Evolutionary conservation across 2,329 filamentous ascomycete genomes (phyloP).

Genomic region (Colletotrichum sp.): DNA sequence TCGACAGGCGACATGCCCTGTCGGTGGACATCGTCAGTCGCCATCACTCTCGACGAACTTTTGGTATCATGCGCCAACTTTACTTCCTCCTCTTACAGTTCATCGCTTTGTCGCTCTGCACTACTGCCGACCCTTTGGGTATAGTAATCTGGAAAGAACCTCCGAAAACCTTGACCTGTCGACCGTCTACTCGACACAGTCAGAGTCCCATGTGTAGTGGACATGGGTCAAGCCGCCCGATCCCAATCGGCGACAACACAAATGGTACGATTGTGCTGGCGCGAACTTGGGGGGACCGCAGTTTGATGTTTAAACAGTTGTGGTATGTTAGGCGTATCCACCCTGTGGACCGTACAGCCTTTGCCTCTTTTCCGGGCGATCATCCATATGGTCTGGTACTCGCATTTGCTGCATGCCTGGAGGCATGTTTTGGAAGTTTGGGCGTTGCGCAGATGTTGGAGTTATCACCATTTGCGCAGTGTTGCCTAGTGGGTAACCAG

Average conservation of each 20-base stretch:
- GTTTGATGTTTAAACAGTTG: background rate
- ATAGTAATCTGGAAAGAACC: background rate
- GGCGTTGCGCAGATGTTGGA: slow-evolving; percentile 28
- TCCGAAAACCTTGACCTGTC: background rate
- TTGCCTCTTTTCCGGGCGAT: slow-evolving; percentile 58
- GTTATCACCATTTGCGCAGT: slow-evolving; percentile 43
- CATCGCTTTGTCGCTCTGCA: background rate
- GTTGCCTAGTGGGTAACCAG: slow-evolving; percentile 51
- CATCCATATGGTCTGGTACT: slow-evolving; percentile 40
- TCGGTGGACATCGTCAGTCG: slow-evolving; percentile 16
- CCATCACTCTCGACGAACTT: background rate
- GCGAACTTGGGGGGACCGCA: background rate
- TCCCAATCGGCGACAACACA: background rate
- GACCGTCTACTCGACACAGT: background rate
- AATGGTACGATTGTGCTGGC: background rate
- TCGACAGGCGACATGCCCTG: slow-evolving; percentile 6
- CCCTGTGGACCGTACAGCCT: slow-evolving; percentile 50
- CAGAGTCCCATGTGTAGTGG: background rate
- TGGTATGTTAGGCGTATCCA: slow-evolving; percentile 38
- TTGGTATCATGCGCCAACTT: background rate
- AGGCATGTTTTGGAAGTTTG: slow-evolving; percentile 43
- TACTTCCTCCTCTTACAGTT: background rate
- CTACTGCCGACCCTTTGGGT: background rate
- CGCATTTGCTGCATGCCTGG: slow-evolving; percentile 35
- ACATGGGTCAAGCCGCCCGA: background rate